Base-by-base conservation (phyloP, 106 monocot species). In the Dioscorea alata region DNA sequence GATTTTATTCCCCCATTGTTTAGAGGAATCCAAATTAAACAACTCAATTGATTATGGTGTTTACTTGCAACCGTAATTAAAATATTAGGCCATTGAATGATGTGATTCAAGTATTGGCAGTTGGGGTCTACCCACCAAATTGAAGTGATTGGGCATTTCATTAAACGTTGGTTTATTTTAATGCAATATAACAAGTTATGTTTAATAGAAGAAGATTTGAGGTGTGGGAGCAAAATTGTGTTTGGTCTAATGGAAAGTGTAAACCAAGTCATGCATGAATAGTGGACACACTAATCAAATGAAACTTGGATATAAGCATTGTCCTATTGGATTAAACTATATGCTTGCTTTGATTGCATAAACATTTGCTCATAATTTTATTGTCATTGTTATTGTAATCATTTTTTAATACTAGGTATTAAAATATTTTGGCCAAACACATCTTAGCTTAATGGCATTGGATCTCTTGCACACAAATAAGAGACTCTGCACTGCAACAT, bases 241-340 rank as follows among this genome's bases (percentile, higher is more conserved):
- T 28, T 28, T 1, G 28, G 28, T 28, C 28, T 28, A 28, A 28
- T 3, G 28, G 28, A 28, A 3, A 28, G 28, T 28, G 28, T 28
- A 28, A 28, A 28, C 28, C 28, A 28, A 28, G 28, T 28, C 28
- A 1, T 28, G 28, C 20, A 61, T 22, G 61, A 61, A 31, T 31
- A 63, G 7, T 63, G 62, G 62, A 63, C 25, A 63, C 62, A 63
- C 16, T 33, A 63, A 63, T 63, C 2, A 33, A 31, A 3, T 23
- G 1, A 2, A 61, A 14, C 28, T 23, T 61, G 2, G 19, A 8
- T 23, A 24, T 42, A 13, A 24, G 22, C 61, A 61, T 1, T 19
- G 54, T 61, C 13, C 4, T 2, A 28, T 61, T 24, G 22, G 24
- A 61, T 23, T 24, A 61, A 13, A 13, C 23, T 8, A 61, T 25